Conservation (phyloP, 768 basidiomycete genomes). For the Leucosporidium yakuticum region DNA sequence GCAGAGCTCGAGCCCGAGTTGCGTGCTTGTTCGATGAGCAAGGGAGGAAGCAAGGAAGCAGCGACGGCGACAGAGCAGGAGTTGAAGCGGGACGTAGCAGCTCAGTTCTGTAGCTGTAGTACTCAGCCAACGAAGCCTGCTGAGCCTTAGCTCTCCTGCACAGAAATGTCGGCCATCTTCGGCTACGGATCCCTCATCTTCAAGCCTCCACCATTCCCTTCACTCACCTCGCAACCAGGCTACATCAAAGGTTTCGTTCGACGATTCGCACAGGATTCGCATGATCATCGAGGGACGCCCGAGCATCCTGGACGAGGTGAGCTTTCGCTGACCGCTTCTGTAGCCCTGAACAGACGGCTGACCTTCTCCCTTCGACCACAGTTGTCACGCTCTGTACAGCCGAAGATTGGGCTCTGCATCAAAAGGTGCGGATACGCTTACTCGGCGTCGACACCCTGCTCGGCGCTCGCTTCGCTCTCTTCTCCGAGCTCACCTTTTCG, state of each 20-base stretch:
- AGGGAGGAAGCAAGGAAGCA: no score
- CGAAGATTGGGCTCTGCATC: conserved; percentile 66
- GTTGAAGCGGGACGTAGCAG: no score
- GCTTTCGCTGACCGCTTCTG: background rate
- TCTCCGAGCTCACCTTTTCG: background rate
- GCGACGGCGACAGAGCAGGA: no score
- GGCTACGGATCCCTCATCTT: conserved; percentile 91
- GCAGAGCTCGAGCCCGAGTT: no score
- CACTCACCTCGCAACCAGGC: conserved; percentile 56
- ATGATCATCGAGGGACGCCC: conserved; percentile 86
- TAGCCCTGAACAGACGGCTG: background rate
- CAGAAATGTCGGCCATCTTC: conserved; percentile 61
- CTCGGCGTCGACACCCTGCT: background rate
- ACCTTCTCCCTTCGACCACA: background rate
- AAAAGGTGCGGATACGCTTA: conserved; percentile 1
- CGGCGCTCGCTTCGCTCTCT: no score
- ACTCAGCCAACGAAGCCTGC: no score
- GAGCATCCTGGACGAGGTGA: conserved; percentile 48
- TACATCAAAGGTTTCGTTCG: conserved; percentile 86
- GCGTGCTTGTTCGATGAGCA: no score
- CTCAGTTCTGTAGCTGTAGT: no score
- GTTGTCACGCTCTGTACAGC: conserved; percentile 86
- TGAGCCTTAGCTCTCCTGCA: no score
- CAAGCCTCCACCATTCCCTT: conserved; percentile 48
- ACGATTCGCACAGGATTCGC: conserved; percentile 82